Evolutionary conservation across 768 basidiomycete species (phyloP).

Genomic region (Auricularia cornea): DNA sequence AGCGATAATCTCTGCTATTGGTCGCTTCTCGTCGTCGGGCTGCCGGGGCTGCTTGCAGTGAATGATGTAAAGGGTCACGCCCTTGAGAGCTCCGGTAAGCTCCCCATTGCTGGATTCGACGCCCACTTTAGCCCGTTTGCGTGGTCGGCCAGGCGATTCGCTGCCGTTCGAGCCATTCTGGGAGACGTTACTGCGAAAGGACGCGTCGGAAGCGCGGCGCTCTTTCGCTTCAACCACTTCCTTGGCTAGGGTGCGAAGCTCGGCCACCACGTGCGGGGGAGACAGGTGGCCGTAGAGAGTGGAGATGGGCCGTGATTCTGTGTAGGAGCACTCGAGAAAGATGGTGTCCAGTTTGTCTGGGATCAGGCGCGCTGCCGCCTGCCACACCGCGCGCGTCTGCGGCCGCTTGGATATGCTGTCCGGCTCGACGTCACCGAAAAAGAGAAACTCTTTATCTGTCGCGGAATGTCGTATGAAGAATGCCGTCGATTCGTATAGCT

Average conservation of each 20-base stretch:
- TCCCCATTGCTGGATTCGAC: neutral
- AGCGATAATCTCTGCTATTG: constrained; percentile 60
- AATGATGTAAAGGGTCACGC: constrained; percentile 50
- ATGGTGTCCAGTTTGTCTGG: constrained; percentile 60
- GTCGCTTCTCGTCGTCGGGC: constrained; percentile 35
- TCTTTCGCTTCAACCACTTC: constrained; percentile 41
- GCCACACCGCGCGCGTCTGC: constrained; percentile 69
- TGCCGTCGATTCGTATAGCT: constrained; percentile 67
- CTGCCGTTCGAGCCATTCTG: neutral
- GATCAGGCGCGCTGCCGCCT: constrained; percentile 65
- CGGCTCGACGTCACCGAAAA: constrained; percentile 92
- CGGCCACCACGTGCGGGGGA: constrained; percentile 69
- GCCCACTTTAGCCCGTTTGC: neutral
- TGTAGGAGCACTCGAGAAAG: constrained; percentile 94
- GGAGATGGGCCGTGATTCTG: constrained; percentile 57
- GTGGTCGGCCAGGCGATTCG: neutral
- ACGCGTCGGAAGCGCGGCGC: neutral
- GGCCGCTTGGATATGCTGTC: constrained; percentile 60
- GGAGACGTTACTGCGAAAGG: neutral
- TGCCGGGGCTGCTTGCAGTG: constrained; percentile 79
- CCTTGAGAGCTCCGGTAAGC: neutral
- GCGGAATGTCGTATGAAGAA: constrained; percentile 68
- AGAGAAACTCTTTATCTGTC: constrained; percentile 64
- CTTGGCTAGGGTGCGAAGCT: constrained; percentile 59
- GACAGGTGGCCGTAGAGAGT: constrained; percentile 79